Evolutionary conservation across 768 basidiomycete species (phyloP), one percentile per base, ranked within the genome.

Genomic region (Hericium rajendrae): DNA sequence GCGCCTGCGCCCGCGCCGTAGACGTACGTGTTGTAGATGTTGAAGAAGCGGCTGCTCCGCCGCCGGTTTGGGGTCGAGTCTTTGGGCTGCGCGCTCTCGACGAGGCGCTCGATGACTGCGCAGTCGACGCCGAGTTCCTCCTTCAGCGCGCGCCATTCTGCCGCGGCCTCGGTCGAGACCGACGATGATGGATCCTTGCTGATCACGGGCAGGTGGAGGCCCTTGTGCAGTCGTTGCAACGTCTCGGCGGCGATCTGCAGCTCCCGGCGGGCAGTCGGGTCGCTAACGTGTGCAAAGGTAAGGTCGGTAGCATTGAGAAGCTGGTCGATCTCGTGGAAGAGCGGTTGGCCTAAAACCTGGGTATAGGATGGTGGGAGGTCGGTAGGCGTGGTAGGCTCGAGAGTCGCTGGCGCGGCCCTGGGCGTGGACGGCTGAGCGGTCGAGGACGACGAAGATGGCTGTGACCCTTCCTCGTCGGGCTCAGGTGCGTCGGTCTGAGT

Each of bases 121-220:
- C 90, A 92, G 26, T 84, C 84, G 48, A 90, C 76, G 11, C 90
- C 90, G 9, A 92, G 76, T 66, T 91, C 88, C 26, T 81, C 81
- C 70, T 92, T 89, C 55, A 92, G 72, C 6, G 83, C 78, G 61
- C 81, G 82, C 91, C 90, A 92, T 61, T 89, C 88, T 60, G 85
- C 86, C 22, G 78, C 68, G 2, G 81, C 73, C 38, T 89, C 88
- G 54, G 80, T 76, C 4, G 88, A 83, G 26, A 92, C 72, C 11
- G 41, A 18, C 41, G 41, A 15, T 6, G 83, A 84, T 3, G 78
- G 78, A 2, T 68, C 53, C 22, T 76, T 46, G 4, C 76, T 69
- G 46, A 76, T 73, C 53, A 78, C 68, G 8, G 78, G 78, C 38
- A 77, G 59, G 40, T 67, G 62, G 16, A 78, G 75, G 38, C 86